Conservation (phyloP, 148 eudicot species). For the Chenopodium berlandieri region DNA sequence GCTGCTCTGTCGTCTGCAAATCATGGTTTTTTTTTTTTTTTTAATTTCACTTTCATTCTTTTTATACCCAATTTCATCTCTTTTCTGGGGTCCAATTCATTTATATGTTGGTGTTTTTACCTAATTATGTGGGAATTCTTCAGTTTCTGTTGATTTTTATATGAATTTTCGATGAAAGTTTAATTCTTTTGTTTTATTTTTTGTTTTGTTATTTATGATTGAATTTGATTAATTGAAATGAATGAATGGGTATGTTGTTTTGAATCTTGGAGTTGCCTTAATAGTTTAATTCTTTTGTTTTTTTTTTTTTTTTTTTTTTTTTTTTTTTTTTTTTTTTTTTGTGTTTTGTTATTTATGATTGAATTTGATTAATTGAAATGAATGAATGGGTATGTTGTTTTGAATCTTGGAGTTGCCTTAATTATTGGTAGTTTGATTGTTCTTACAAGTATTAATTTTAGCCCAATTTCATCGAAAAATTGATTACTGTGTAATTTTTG, state of each 20-base stretch:
- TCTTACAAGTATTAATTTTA: background rate
- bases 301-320: too few relatives aligned
- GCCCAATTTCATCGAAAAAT: background rate
- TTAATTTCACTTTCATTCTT: background rate
- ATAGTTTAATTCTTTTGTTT: too few relatives aligned
- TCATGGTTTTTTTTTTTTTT: conserved; percentile 44
- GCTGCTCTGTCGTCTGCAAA: conserved; percentile 72
- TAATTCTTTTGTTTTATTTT: background rate
- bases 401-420: too few relatives aligned
- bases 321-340: background rate
- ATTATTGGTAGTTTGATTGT: background rate
- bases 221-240: background rate
- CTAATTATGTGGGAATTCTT: background rate
- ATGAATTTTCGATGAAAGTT: background rate
- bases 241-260: too few relatives aligned
- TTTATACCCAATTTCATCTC: too few relatives aligned
- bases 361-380: background rate
- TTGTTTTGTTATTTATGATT: background rate
- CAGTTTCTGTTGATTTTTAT: background rate
- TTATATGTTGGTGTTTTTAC: too few relatives aligned
- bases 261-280: too few relatives aligned
- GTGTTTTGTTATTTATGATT: background rate
- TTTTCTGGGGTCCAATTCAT: too few relatives aligned
- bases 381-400: too few relatives aligned
- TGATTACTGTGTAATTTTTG: background rate